Evolutionary conservation across 495 filamentous ascomycete genomes (phyloP).

Genomic region (Neurospora pannonica): DNA sequence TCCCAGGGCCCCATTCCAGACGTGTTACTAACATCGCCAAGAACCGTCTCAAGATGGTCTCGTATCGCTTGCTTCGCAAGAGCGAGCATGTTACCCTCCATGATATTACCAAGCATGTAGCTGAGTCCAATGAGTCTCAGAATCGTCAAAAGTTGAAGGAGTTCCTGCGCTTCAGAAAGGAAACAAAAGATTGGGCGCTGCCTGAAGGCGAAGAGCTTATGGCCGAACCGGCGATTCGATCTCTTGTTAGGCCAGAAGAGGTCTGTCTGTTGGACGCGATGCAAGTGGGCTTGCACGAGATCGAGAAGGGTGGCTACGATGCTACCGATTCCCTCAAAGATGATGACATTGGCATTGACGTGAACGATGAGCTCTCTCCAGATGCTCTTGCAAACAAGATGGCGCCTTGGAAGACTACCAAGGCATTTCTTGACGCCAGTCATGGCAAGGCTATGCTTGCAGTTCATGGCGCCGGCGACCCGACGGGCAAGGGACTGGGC

Average conservation of each 20-base stretch:
- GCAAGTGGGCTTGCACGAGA: conserved; percentile 83
- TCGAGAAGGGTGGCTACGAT: conserved; percentile 67
- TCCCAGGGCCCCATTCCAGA: conserved; percentile 85
- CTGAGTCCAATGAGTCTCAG: conserved; percentile 84
- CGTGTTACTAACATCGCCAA: conserved; percentile 92
- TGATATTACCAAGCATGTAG: conserved; percentile 80
- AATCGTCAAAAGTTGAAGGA: conserved; percentile 95
- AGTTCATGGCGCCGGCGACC: conserved; percentile 88
- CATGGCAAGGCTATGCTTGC: conserved; percentile 95
- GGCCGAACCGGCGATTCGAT: conserved; percentile 65
- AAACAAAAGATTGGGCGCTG: conserved; percentile 76
- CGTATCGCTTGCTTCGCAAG: conserved; percentile 73
- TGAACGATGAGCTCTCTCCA: conserved; percentile 53
- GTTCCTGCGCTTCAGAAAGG: conserved; percentile 80
- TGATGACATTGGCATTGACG: conserved; percentile 34
- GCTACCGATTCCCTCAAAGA: conserved; percentile 51
- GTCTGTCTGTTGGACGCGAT: conserved; percentile 90
- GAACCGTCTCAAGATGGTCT: conserved; percentile 90
- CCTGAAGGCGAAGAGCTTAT: conserved; percentile 58
- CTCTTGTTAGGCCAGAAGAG: conserved; percentile 90
- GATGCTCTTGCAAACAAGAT: conserved; percentile 56
- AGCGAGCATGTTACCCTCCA: conserved; percentile 59
- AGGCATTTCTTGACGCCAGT: conserved; percentile 89
- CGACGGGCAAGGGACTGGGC: conserved; percentile 85
- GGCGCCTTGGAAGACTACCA: conserved; percentile 89